Percentiles rank a stretch among this genome's conserved stretches.
phyloP scores from a whole-genome alignment of 2,329 filamentous ascomycete genomes.

The Talaromyces rugulosus region DNA sequence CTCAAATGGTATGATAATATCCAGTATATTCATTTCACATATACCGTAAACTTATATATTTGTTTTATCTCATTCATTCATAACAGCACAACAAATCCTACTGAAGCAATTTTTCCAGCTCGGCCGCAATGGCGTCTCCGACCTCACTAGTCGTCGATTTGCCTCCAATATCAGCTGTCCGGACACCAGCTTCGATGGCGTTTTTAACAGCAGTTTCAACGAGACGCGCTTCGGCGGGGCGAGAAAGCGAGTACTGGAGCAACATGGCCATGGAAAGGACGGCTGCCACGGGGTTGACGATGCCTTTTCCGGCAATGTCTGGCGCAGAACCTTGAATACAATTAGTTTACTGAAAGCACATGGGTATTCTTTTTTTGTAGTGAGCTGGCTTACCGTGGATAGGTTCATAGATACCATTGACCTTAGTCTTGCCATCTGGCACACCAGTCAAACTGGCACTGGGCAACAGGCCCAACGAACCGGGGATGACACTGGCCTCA shows the following conservation, averaged over 20 bases:
- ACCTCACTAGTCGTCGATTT: slow-evolving; percentile 67
- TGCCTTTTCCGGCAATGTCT: slow-evolving; percentile 85
- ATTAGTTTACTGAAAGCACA: not conserved
- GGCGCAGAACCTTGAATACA: slow-evolving; percentile 67
- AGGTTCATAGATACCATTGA: slow-evolving; percentile 95
- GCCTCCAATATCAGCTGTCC: slow-evolving; percentile 83
- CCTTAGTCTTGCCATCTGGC: slow-evolving; percentile 76
- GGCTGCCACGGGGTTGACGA: slow-evolving; percentile 88
- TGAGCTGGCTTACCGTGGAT: slow-evolving; percentile 69
- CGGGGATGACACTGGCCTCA: slow-evolving; percentile 91
- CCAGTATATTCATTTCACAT: not conserved
- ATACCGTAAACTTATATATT: not conserved
- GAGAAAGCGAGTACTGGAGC: slow-evolving; percentile 84
- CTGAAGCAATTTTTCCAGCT: slow-evolving; percentile 65
- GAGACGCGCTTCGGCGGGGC: slow-evolving; percentile 69
- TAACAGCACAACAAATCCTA: slow-evolving; percentile 3
- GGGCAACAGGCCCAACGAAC: slow-evolving; percentile 80
- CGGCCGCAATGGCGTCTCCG: slow-evolving; percentile 75
- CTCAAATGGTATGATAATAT: not conserved
- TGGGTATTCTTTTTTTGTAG: not conserved
- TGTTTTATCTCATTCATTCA: slow-evolving; percentile 1
- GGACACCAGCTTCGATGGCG: slow-evolving; percentile 72
- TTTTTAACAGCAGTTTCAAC: slow-evolving; percentile 77
- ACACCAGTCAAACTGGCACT: slow-evolving; percentile 82
- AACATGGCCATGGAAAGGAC: slow-evolving; percentile 94